Base-by-base conservation (phyloP, 441 rosid genomes). In the Brassica balearica region DNA sequence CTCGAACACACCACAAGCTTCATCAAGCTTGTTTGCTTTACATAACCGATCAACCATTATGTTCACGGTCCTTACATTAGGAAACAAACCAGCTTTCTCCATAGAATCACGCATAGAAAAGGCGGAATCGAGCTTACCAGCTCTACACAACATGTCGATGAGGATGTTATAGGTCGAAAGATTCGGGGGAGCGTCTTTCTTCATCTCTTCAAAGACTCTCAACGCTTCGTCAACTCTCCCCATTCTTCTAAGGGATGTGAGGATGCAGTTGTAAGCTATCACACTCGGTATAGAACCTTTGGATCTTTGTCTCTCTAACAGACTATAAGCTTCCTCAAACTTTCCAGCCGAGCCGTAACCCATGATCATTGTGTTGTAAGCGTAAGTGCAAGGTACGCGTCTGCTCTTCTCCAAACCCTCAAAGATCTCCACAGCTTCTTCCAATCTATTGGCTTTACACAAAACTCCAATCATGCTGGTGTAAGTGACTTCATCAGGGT, bases 361-460 rank as follows among this genome's bases (percentile, higher is more conserved):
- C 99, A 96, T 96, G 41, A 93, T 90, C 99, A 96, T 88, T 19
- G 98, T 93, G 78, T 88, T 93, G 85, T 92, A 96, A 72, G 97
- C 98, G 88, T 91, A 93, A 5, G 87, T 87, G 82, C 94, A 96
- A 4, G 98, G 98, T 43, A 93, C 98, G 15, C 82, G 73, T 78
- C 91, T 84, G 29, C 74, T 85, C 38, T 70, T 71, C 82, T 93
- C 98, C 91, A 93, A 81, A 77, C 88, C 84, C 86, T 96, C 97
- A 69, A 96, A 93, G 64, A 96, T 82, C 72, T 86, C 90, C 75
- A 91, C 90, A 32, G 97, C 98, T 84, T 92, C 98, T 46, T 87
- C 89, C 23, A 95, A 86, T 78, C 85, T 86, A 71, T 90, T 87
- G 11, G 93, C 95, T 82, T 86, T 93, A 83, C 97, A 96, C 25